Evolutionary conservation across 1,284 basidiomycete genomes (phyloP).

Genomic region (Grifola frondosa): DNA sequence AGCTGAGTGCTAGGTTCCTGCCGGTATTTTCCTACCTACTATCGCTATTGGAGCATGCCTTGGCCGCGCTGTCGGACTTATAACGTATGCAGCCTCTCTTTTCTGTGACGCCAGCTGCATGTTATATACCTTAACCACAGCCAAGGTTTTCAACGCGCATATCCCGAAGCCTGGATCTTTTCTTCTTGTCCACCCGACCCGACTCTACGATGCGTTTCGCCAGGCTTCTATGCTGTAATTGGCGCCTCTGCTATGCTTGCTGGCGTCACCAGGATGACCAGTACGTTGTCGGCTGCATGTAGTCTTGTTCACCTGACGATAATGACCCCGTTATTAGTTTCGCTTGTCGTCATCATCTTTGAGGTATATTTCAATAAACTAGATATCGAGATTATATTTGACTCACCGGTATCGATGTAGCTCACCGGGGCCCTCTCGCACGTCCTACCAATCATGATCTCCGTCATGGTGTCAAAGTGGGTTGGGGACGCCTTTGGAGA

Average conservation of each 20-base stretch:
- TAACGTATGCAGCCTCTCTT: conserved; percentile 47
- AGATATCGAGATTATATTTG: no score
- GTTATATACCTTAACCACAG: no score
- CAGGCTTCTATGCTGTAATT: conserved; percentile 82
- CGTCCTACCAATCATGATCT: conserved; percentile 78
- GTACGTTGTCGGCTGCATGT: conserved; percentile 37
- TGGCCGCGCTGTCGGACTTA: conserved; percentile 66
- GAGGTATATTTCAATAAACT: conserved; percentile 42
- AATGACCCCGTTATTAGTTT: conserved; percentile 42
- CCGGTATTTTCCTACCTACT: conserved; percentile 74
- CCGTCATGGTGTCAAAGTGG: conserved; percentile 76
- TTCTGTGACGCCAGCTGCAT: no score
- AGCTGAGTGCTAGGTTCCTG: conserved; percentile 50
- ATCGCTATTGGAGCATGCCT: conserved; percentile 72
- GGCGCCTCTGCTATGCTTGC: conserved; percentile 81
- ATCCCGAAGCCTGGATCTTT: conserved; percentile 67
- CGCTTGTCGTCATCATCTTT: conserved; percentile 72
- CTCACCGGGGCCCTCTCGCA: conserved; percentile 73
- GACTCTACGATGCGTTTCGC: conserved; percentile 67
- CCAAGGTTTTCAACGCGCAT: conserved; percentile 60
- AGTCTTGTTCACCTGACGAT: not conserved
- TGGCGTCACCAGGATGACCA: conserved; percentile 80
- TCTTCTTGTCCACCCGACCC: conserved; percentile 69
- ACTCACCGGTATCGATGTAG: conserved; percentile 26
- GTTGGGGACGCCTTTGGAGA: conserved; percentile 70